Evolutionary conservation across 345 rosid species (phyloP), one percentile per base, ranked within the genome.

Genomic region (Rubroshorea leprosula): DNA sequence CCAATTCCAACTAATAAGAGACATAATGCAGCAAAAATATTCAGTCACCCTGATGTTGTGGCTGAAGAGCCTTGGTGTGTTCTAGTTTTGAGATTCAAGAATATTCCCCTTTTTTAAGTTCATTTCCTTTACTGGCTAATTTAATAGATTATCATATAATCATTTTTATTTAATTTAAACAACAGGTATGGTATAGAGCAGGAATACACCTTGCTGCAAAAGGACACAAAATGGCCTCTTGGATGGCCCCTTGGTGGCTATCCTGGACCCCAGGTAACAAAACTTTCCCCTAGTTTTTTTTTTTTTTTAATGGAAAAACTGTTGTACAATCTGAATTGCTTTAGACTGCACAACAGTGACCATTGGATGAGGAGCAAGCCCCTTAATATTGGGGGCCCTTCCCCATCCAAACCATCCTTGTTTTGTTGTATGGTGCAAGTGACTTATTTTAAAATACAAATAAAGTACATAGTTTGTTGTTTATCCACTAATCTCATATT

Each of bases 201-300:
- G 63, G 95, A 92, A 64, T 92, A 89, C 68, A 86, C 96, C 43
- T 67, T 84, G 78, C 71, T 92, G 80, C 89, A 84, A 56, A 86
- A 83, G 67, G 81, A 78, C 15, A 72, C 81, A 18, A 78, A 78
- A 50, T 92, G 98, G 96, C 96, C 96, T 0, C 46, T 92, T 18
- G 96, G 96, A 1, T 92, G 96, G 98, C 95, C 96, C 0, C 23
- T 74, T 43, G 96, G 90, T 55, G 98, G 98, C 51, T 91, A 17
- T 66, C 95, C 98, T 52, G 96, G 98, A 21, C 86, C 96, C 46
- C 89, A 85, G 87, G 97, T 83, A 57, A 13, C 35, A n/a, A 13
- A 41, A 21, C 6, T 9, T 23, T 0, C n/a, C 6, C 45, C 22
- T 11, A 17, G 13, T 0, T 18, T n/a, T n/a, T n/a, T n/a, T n/a